Evolutionary conservation across 257 asterid genomes (phyloP), one percentile per base, ranked within the genome.

Genomic region (Buddleja alternifolia): DNA sequence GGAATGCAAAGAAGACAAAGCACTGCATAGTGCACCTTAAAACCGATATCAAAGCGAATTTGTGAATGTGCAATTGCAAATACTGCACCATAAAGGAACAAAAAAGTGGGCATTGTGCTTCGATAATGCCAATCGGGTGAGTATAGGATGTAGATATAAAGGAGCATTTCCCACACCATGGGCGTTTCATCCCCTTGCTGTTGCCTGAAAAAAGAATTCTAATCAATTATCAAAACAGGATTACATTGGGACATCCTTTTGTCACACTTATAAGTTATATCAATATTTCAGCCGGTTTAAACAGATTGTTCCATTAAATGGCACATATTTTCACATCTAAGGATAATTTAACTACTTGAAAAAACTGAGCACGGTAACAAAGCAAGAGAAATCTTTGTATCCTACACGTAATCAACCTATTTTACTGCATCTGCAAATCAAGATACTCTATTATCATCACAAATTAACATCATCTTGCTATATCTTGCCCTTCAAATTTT

Each of bases 131-230:
- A 93, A 72, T 93, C 98, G 7, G 97, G 98, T 20, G 98, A 93
- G 82, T 93, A 90, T 70, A 93, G 92, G 70, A 93, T 93, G 90
- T 93, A 93, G 50, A 93, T 87, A 60, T 93, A 93, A 12, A 93
- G 93, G 63, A 93, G 98, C 98, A 88, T 93, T 82, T 93, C 98
- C 98, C 98, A 93, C 65, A 93, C 96, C 98, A 93, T 93, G 29
- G 98, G 98, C 11, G 98, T 93, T 84, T 93, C 98, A 65, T 93
- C 98, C 21, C 96, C 98, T 78, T 93, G 97, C 74, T 90, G 97
- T 81, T 87, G 93, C 88, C 95, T 90, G 80, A 44, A 77, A 74
- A 73, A 29, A 29, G 53, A 40, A 72, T 56, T 60, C 57, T 17
- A 40, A 61, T 23, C 9, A n/a, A 42, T 23, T 39, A 42, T 51